Percentiles rank a stretch among this genome's conserved stretches.
Conservation (phyloP, 2,329 filamentous ascomycete species). For the Cladophialophora yegresii region DNA sequence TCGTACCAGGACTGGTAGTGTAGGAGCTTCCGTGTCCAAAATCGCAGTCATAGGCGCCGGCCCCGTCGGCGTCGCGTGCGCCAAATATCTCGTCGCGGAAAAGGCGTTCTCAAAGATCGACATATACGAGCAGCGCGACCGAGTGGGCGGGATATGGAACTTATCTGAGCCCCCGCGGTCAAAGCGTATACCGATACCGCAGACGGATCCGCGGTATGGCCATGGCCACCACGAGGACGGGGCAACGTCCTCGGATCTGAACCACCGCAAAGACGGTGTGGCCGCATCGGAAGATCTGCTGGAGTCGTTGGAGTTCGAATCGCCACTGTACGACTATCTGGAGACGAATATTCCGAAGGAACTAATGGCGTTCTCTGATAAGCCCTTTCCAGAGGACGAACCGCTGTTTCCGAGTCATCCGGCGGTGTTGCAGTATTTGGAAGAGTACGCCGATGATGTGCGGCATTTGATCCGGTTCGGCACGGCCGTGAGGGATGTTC, state of each 20-base stretch:
- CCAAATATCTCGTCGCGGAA: slow-evolving; percentile 76
- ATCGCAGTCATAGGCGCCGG: slow-evolving; percentile 35
- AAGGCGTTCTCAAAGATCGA: slow-evolving; percentile 69
- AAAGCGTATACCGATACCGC: slow-evolving; percentile 66
- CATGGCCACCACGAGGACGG: slow-evolving; percentile 51
- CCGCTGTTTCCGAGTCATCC: slow-evolving; percentile 74
- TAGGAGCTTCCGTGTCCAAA: background rate
- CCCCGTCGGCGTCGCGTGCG: slow-evolving; percentile 63
- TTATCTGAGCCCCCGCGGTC: slow-evolving; percentile 52
- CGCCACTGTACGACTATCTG: slow-evolving; percentile 77
- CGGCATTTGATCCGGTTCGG: slow-evolving; percentile 67
- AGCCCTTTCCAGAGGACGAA: slow-evolving; percentile 62
- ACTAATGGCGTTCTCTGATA: slow-evolving; percentile 78
- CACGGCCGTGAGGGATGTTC: slow-evolving; percentile 23
- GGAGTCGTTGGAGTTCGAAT: slow-evolving; percentile 66
- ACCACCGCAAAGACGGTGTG: background rate
- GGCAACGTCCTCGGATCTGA: no score
- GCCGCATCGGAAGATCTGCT: slow-evolving; percentile 5
- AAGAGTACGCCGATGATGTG: slow-evolving; percentile 69
- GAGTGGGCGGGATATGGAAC: slow-evolving; percentile 83
- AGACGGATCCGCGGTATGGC: slow-evolving; percentile 60
- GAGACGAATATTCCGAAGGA: slow-evolving; percentile 84
- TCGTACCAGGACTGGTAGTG: no score
- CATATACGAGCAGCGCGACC: slow-evolving; percentile 77
- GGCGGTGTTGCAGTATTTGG: slow-evolving; percentile 71